Evolutionary conservation across 2,329 filamentous ascomycete genomes (phyloP), one percentile per base, ranked within the genome.

Genomic region (Paraphoma chrysanthemicola): DNA sequence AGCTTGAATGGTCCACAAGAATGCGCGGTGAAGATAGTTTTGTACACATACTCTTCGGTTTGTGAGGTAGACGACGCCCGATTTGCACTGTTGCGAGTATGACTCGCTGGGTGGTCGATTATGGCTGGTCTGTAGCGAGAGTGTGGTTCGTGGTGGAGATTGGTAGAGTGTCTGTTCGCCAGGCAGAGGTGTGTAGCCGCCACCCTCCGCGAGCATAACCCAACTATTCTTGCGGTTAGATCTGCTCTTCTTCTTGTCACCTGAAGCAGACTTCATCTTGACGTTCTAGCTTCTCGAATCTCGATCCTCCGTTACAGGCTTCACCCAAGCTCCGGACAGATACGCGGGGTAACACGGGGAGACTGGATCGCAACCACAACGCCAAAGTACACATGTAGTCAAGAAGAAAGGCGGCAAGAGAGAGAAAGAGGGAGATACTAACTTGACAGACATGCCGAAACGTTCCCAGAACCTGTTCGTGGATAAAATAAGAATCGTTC

Each of bases 171-270:
- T 88, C 67, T 88, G 88, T 81, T 98, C 94, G 73, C 90, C 88
- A 44, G 91, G 91, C 45, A 97, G 86, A 71, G 90, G 91, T 72
- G 96, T 89, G 78, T 97, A 95, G 56, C 89, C 87, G 58, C 84
- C 80, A 47, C 76, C 74, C 72, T 90, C 86, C 72, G 90, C 88
- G 71, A 96, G 87, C 93, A 97, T 97, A 44, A 97, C 94, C 94
- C 94, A 97, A 76, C 89, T 91, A 75, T 68, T 67, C 54, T 74
- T 74, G 38, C 69, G 60, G 59, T 75, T 62, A 76, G 72, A 63
- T 56, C 65, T 71, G 48, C 49, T 62, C 60, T 70, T 73, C 48
- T 58, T 67, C 65, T 62, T 69, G 38, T 51, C 64, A n/a, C 56
- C 47, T 23, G 48, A 47, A 16, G 31, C 50, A 18, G 53, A 51